Base-by-base conservation (phyloP, 257 asterid species). In the Ajuga chamaepitys region DNA sequence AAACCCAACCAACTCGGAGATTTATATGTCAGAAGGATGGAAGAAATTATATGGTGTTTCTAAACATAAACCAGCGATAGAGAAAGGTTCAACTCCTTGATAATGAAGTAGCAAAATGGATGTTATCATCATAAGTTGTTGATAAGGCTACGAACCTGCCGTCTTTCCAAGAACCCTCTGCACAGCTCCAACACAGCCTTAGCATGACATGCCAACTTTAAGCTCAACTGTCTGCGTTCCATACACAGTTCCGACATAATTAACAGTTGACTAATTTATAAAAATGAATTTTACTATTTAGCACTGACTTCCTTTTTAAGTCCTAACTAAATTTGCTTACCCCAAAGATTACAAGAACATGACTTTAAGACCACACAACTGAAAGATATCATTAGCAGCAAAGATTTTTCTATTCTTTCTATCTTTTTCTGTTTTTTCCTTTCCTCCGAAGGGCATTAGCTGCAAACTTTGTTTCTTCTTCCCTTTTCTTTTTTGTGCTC, bases 111-210 rank as follows among this genome's bases (percentile, higher is more conserved):
- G 62, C 54, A 61, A 38, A 47, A 40, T 4, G 12, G 38, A 55
- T 34, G 38, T 16, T 30, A 58, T 60, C 21, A 30, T 13, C 16
- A 46, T 34, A 13, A 13, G 64, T 4, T 42, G 20, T 21, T 21
- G 58, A 64, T 30, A 65, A 50, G 46, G 44, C 16, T 3, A 75
- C 87, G 14, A 73, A 91, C 97, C 97, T 81, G 88, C 88, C 78
- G 88, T 82, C 79, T 88, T 91, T 25, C 91, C 89, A 17, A 91
- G 84, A 76, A 88, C 96, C 78, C 97, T 80, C 70, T 83, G 82
- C 66, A 91, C 96, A 1, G 97, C 97, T 60, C 97, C 97, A 24
- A 80, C 87, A 46, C 97, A 91, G 28, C 97, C 97, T 81, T 81
- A 84, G 81, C 97, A 91, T 48, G 97, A 81, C 97, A 91, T 91